phyloP scores from a whole-genome alignment of 805 yeast genomes.

The Starmerella etchellsii region DNA sequence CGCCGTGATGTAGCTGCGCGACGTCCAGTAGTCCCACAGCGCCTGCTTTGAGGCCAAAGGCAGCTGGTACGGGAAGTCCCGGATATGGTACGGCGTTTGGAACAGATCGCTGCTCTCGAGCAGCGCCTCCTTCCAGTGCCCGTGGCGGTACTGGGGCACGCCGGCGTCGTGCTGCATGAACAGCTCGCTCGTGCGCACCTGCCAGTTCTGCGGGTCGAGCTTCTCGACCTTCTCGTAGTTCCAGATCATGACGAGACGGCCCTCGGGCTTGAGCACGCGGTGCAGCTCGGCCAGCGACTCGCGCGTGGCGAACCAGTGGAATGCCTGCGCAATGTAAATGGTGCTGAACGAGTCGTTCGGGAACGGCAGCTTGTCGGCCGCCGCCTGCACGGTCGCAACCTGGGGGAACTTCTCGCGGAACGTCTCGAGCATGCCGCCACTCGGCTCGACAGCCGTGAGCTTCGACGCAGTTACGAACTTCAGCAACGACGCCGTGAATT shows the following conservation, averaged over 20 bases:
- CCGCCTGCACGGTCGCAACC: conserved; percentile 30
- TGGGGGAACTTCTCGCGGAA: conserved; percentile 38
- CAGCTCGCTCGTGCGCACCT: conserved; percentile 27
- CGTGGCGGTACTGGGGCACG: conserved; percentile 47
- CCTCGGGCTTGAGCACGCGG: conserved; percentile 39
- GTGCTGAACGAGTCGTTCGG: conserved; percentile 36
- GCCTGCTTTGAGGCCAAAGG: conserved; percentile 19
- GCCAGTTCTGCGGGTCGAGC: conserved; percentile 30
- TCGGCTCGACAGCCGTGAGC: conserved; percentile 41
- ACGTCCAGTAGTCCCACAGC: conserved; percentile 40
- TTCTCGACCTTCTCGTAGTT: conserved; percentile 35
- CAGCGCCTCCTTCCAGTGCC: conserved; percentile 36
- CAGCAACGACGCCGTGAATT: conserved; percentile 39
- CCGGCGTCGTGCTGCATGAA: conserved; percentile 30
- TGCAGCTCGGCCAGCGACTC: conserved; percentile 37
- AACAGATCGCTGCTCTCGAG: conserved; percentile 26
- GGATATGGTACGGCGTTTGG: conserved; percentile 29
- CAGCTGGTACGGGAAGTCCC: conserved; percentile 20
- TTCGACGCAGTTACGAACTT: conserved; percentile 31
- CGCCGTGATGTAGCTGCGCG: conserved; percentile 42
- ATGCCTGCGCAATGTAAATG: conserved; percentile 46
- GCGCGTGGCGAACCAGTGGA: conserved; percentile 52
- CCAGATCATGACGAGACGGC: conserved; percentile 46
- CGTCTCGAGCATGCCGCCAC: conserved; percentile 42
- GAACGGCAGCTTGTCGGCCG: conserved; percentile 38